phyloP scores from a whole-genome alignment of 2,329 filamentous ascomycete species.

The Cyanodermella asteris region DNA sequence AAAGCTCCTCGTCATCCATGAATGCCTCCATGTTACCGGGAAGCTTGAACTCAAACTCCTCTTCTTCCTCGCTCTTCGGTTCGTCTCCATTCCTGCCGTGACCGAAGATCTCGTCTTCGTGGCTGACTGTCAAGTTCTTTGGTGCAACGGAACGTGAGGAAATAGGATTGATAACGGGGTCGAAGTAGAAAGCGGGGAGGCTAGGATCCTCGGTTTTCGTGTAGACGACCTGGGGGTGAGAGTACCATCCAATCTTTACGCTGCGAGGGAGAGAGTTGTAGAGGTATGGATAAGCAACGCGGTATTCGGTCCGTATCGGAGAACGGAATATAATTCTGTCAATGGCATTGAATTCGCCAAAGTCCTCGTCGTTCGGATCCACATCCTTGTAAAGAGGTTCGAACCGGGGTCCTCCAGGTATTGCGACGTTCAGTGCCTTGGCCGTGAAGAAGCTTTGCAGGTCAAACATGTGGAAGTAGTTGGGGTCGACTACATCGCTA shows the following conservation, averaged over 20 bases:
- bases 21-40: slow-evolving; percentile 69
- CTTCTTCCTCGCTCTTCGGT: too few species aligned
- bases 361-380: slow-evolving; percentile 95
- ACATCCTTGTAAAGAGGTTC: slow-evolving; percentile 97
- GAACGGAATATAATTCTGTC: slow-evolving; percentile 96
- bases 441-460: slow-evolving; percentile 85
- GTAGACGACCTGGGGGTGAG: slow-evolving; percentile 81
- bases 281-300: slow-evolving; percentile 80
- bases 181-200: slow-evolving; percentile 90
- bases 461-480: slow-evolving; percentile 97
- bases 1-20: slow-evolving; percentile 69
- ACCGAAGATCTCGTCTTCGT: slow-evolving; percentile 88
- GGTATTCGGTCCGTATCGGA: slow-evolving; percentile 84
- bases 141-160: slow-evolving; percentile 84
- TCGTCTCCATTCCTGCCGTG: slow-evolving; percentile 61
- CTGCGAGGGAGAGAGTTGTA: slow-evolving; percentile 94
- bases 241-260: slow-evolving; percentile 84
- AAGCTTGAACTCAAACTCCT: slow-evolving; percentile 69
- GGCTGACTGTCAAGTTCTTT: slow-evolving; percentile 77
- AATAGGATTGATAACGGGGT: slow-evolving; percentile 93
- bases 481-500: slow-evolving; percentile 82
- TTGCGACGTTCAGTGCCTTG: slow-evolving; percentile 89
- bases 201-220: slow-evolving; percentile 69
- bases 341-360: slow-evolving; percentile 98
- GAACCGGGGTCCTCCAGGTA: slow-evolving; percentile 91